phyloP scores from a whole-genome alignment of 169 alveolate genomes.

The Cryptosporidium parvum region DNA sequence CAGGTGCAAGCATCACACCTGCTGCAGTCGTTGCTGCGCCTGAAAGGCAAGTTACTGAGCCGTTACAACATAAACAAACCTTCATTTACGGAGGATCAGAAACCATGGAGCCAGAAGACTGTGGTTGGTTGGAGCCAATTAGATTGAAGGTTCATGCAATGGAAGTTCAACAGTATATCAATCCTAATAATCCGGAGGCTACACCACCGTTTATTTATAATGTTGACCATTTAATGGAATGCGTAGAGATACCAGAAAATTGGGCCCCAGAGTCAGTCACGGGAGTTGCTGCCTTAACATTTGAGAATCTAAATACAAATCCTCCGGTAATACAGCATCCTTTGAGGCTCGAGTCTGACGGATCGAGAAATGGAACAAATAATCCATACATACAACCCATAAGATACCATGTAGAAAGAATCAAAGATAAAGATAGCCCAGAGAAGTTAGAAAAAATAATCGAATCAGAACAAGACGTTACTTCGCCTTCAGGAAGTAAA shows the following conservation, averaged over 20 bases:
- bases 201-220: constrained; percentile 69
- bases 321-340: constrained; percentile 63
- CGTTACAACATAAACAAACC: constrained; percentile 68
- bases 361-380: constrained; percentile 52
- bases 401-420: constrained; percentile 61
- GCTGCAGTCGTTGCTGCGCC: constrained; percentile 72
- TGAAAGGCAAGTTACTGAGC: constrained; percentile 73
- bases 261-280: constrained; percentile 75
- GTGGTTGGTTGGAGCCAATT: constrained; percentile 76
- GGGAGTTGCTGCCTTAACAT: constrained; percentile 73
- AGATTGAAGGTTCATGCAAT: constrained; percentile 67
- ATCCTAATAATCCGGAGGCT: constrained; percentile 71
- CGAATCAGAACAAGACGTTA: not conserved
- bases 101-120: constrained; percentile 75
- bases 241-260: constrained; percentile 71
- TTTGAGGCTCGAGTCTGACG: constrained; percentile 59
- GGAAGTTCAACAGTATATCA: constrained; percentile 74
- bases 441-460: constrained; percentile 8
- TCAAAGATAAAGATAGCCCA: constrained; percentile 34
- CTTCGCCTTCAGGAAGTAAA: not conserved
- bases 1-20: constrained; percentile 70
- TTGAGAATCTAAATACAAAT: constrained; percentile 61
- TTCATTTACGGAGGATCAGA: constrained; percentile 73
- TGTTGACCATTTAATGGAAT: constrained; percentile 71
- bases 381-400: constrained; percentile 73